Evolutionary conservation across 2,329 filamentous ascomycete species (phyloP).

Genomic region (Cordyceps farinosa): DNA sequence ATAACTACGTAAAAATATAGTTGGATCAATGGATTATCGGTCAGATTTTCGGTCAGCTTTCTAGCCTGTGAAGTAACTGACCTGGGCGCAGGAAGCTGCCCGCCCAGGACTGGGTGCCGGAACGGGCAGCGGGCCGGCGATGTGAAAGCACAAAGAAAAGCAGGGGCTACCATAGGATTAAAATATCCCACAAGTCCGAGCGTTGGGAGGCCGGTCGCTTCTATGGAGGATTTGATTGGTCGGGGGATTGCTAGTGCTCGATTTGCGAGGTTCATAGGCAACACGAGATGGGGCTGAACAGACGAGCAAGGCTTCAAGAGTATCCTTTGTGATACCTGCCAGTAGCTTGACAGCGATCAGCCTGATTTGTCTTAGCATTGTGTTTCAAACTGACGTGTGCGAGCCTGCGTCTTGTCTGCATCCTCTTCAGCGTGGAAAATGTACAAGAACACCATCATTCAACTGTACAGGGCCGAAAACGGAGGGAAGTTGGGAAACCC

Average conservation of each 20-base stretch:
- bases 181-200: background rate
- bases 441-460: background rate
- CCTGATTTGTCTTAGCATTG: background rate
- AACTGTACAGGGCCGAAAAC: background rate
- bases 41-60: background rate
- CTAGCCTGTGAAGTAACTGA: background rate
- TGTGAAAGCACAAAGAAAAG: background rate
- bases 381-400: background rate
- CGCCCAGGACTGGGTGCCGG: background rate
- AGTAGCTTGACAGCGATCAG: background rate
- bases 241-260: background rate
- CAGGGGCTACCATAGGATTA: background rate
- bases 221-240: background rate
- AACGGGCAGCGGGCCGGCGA: background rate
- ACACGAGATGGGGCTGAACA: background rate
- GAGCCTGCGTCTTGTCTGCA: background rate
- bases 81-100: background rate
- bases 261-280: background rate
- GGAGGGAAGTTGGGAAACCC: background rate
- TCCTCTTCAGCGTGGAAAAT: background rate
- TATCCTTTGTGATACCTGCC: background rate
- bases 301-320: background rate
- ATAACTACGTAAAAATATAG: background rate
- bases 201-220: background rate
- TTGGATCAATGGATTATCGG: no score